Base-by-base conservation (phyloP, 2,329 filamentous ascomycete genomes). In the Dactylellina cionopaga region DNA sequence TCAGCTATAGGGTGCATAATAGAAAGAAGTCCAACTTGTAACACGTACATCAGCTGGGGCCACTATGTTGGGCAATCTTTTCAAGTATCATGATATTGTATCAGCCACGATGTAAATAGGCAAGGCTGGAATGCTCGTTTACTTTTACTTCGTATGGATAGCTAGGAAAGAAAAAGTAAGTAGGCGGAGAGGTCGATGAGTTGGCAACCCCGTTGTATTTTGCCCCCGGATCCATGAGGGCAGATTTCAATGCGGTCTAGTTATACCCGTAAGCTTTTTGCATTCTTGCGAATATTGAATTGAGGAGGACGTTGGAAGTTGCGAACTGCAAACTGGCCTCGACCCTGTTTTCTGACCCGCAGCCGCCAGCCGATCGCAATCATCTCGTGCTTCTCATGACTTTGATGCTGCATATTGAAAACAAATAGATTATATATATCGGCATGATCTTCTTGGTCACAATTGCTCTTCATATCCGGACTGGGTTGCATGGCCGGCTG, bases 1-100 rank as follows among this genome's bases (percentile, higher is more conserved):
- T 71, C 66, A 71, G 27, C 66, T 51, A 33, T 37, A 22, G n/a
- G 29, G 27, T 71, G 66, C 65, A 70, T 71, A 37, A 25, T 13
- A 27, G 33, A 39, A 46, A 17, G 10, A 27, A 13, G 7, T 27
- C 19, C 19, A 17, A 46, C n/a, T 43, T 27, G 27, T 25, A 46
- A n/a, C 49, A 39, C 10, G 46, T 24, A 5, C 22, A 41, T 49
- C n/a, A 41, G 7, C 49, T 55, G 44, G 27, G n/a, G 41, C 49
- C 49, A 39, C 10, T 22, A 47, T 47, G 10, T 9, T 60, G 47
- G 47, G 7, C 49, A n/a, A 35, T 22, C 51, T 25, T 41, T 24
- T n/a, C n/a, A n/a, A n/a, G n/a, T n/a, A n/a, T 25, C 7, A 19
- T 41, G 13, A 22, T 39, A 37, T n/a, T n/a, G n/a, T n/a, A n/a